A percentile compares a stretch with the other conserved stretches of the same genome.
phyloP scores from a whole-genome alignment of 768 basidiomycete species.

The Mycena polygramma region DNA sequence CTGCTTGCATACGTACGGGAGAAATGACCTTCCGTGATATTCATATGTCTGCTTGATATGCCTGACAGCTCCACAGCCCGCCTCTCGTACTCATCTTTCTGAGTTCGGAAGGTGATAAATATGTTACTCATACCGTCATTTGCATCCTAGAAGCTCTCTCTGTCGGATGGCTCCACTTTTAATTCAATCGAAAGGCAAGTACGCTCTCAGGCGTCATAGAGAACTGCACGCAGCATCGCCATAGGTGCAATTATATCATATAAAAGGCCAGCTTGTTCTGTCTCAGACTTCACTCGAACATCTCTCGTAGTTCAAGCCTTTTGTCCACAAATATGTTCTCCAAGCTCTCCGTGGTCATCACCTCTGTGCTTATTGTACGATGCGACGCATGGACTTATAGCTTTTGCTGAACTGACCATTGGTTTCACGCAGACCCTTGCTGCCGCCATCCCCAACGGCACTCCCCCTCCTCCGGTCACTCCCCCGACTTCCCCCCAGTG shows the following conservation, averaged over 20 bases:
- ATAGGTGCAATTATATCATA: not conserved
- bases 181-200: not conserved
- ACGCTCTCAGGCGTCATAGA: not conserved
- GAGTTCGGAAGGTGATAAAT: too few species aligned
- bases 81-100: too few species aligned
- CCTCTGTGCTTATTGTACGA: constrained; percentile 26
- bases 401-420: not conserved
- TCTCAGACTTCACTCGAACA: constrained; percentile 21
- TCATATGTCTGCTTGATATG: too few species aligned
- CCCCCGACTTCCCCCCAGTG: constrained; percentile 13
- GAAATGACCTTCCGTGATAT: too few species aligned
- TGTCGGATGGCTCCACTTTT: too few species aligned
- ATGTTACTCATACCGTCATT: too few species aligned
- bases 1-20: too few species aligned
- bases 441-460: constrained; percentile 19
- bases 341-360: constrained; percentile 22
- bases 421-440: constrained; percentile 13
- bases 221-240: not conserved
- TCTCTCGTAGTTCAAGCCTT: constrained; percentile 23
- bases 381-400: too few species aligned
- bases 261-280: not conserved
- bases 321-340: constrained; percentile 28
- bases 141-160: too few species aligned
- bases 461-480: constrained; percentile 20
- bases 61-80: too few species aligned